These are phyloP conservation scores for Talaromyces sp. DNA, from an alignment of 2,329 filamentous ascomycete genomes.

Conservation along the genomic window DNA sequence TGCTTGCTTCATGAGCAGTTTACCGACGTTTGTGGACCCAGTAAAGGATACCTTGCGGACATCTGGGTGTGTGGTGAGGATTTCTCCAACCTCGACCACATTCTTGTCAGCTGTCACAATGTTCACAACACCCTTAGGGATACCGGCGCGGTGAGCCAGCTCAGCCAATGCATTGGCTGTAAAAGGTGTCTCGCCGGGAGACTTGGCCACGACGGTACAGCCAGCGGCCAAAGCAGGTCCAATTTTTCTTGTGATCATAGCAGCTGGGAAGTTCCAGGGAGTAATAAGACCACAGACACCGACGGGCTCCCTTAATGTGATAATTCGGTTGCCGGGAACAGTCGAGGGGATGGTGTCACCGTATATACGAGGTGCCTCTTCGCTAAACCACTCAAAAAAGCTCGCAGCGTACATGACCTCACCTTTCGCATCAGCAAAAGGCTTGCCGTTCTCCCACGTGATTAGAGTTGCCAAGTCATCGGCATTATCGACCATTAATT, in stretches of 20 bases:
- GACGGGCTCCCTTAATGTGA: constrained; percentile 64
- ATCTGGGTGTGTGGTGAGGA: constrained; percentile 70
- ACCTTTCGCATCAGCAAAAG: constrained; percentile 58
- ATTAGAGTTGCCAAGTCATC: constrained; percentile 65
- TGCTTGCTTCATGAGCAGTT: constrained; percentile 85
- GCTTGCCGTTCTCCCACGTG: constrained; percentile 69
- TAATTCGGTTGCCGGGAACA: constrained; percentile 58
- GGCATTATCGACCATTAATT: constrained; percentile 63
- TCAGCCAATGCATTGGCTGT: constrained; percentile 85
- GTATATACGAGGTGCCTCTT: constrained; percentile 57
- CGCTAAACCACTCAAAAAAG: constrained; percentile 63
- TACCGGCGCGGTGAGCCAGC: constrained; percentile 78
- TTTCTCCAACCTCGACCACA: constrained; percentile 72
- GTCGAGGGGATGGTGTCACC: constrained; percentile 62
- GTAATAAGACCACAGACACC: constrained; percentile 67
- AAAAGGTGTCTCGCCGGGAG: constrained; percentile 87
- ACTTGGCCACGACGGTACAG: constrained; percentile 90
- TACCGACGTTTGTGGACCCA: constrained; percentile 65
- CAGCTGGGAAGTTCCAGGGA: constrained; percentile 63
- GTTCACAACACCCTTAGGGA: constrained; percentile 88
- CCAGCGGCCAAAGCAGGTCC: constrained; percentile 75
- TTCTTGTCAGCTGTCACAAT: constrained; percentile 77
- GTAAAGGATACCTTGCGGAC: constrained; percentile 94
- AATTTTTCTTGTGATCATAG: constrained; percentile 53
- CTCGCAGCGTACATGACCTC: constrained; percentile 58